Evolutionary conservation across 306 rosid species (phyloP).

Genomic region (Clitoria ternatea): DNA sequence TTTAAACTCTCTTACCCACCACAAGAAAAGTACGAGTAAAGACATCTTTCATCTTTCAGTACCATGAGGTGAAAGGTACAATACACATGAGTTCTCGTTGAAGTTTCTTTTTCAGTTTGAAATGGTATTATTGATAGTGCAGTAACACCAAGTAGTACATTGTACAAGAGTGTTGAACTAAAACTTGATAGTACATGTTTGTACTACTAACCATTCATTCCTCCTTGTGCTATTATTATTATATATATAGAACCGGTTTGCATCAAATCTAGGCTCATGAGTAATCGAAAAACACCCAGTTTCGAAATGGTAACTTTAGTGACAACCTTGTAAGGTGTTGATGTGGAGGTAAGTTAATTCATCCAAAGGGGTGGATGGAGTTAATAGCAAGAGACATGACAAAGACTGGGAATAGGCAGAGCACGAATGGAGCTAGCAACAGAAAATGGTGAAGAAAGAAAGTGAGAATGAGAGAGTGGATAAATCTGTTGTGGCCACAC

Average conservation of each 20-base stretch:
- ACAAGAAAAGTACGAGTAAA: neutral
- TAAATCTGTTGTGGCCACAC: slow-evolving; percentile 50
- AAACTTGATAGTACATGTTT: slow-evolving; percentile 28
- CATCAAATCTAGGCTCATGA: neutral
- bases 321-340: neutral
- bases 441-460: neutral
- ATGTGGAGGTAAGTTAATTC: slow-evolving; percentile 1
- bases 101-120: neutral
- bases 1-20: too few species aligned
- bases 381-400: neutral
- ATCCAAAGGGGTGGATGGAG: neutral
- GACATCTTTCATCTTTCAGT: neutral
- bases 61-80: neutral
- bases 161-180: neutral
- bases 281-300: neutral
- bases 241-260: slow-evolving; percentile 11
- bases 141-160: slow-evolving; percentile 25
- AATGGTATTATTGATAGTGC: neutral
- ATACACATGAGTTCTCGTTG: slow-evolving; percentile 2
- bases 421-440: slow-evolving; percentile 75
- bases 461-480: neutral
- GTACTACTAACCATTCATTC: slow-evolving; percentile 22
- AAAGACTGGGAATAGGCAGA: slow-evolving; percentile 66
- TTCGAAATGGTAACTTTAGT: neutral
- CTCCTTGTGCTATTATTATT: neutral